A percentile compares a stretch with the other conserved stretches of the same genome.
phyloP scores from a whole-genome alignment of 805 yeast genomes.

The Saccharomycopsis sp. region DNA sequence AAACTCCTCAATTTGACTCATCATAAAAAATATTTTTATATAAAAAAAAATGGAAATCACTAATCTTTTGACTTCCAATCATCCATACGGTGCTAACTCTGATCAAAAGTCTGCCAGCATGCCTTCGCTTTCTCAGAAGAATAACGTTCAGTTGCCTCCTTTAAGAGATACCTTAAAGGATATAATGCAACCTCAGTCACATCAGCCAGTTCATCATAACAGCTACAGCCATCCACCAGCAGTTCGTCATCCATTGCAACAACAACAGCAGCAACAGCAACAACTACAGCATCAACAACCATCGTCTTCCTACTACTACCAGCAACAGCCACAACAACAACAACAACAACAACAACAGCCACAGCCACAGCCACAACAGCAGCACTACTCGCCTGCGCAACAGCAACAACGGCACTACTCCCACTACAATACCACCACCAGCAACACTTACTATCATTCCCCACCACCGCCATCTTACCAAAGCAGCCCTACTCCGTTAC shows the following conservation, averaged over 20 bases:
- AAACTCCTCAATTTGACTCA: no score
- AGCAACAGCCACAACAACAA: neutral
- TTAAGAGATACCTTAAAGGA: constrained; percentile 1
- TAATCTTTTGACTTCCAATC: neutral
- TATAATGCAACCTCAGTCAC: neutral
- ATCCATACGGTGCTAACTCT: neutral
- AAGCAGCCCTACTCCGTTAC: neutral
- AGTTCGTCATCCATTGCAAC: no score
- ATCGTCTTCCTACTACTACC: no score
- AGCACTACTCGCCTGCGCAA: neutral
- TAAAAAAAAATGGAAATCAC: constrained; percentile 10
- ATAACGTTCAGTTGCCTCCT: constrained; percentile 4
- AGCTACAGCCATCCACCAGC: neutral
- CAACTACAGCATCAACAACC: neutral
- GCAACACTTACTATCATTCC: neutral
- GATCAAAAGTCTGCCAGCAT: neutral
- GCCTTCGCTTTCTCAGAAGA: constrained; percentile 1
- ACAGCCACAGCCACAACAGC: no score
- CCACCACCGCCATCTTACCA: neutral
- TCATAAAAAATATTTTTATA: no score
- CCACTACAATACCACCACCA: neutral
- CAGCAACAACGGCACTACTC: no score
- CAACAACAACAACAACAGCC: no score
- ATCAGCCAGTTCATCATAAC: no score
- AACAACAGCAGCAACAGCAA: neutral